Percentiles rank a stretch among this genome's conserved stretches.
Conservation (phyloP, 2,329 filamentous ascomycete species). For the Lasiodiplodia hormozganensis region DNA sequence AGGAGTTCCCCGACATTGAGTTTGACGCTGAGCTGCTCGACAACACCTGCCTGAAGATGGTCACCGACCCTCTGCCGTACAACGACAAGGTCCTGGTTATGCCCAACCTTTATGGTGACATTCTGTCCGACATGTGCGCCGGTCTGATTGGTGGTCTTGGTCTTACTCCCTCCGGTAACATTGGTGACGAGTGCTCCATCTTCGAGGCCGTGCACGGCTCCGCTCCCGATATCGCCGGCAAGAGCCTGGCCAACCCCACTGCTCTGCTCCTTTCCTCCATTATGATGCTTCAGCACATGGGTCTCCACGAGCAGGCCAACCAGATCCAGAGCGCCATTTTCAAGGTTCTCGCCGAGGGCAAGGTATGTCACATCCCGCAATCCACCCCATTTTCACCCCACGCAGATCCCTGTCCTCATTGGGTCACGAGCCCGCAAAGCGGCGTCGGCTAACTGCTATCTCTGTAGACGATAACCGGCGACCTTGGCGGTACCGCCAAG, state of each 20-base stretch:
- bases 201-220: constrained; percentile 99
- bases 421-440: constrained; percentile 5
- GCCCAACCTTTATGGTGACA: constrained; percentile 99
- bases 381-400: neutral
- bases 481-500: constrained; percentile 95
- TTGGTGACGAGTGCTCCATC: constrained; percentile 98
- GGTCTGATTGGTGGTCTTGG: constrained; percentile 97
- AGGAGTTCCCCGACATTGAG: constrained; percentile 94
- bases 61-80: constrained; percentile 93
- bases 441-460: constrained; percentile 28
- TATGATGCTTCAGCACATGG: constrained; percentile 99
- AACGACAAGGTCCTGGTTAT: constrained; percentile 98
- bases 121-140: constrained; percentile 99
- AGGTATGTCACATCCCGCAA: constrained; percentile 59
- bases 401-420: constrained; percentile 32
- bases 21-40: constrained; percentile 98
- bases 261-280: constrained; percentile 93
- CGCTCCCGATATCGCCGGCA: constrained; percentile 94
- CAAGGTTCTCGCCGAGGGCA: constrained; percentile 93
- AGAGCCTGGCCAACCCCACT: constrained; percentile 96
- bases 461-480: constrained; percentile 78
- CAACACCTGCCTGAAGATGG: constrained; percentile 99
- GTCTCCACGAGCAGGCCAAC: constrained; percentile 80
- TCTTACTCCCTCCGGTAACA: constrained; percentile 97
- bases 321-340: constrained; percentile 96